Conservation (phyloP, 495 filamentous ascomycete genomes). For the Tuber aestivum region DNA sequence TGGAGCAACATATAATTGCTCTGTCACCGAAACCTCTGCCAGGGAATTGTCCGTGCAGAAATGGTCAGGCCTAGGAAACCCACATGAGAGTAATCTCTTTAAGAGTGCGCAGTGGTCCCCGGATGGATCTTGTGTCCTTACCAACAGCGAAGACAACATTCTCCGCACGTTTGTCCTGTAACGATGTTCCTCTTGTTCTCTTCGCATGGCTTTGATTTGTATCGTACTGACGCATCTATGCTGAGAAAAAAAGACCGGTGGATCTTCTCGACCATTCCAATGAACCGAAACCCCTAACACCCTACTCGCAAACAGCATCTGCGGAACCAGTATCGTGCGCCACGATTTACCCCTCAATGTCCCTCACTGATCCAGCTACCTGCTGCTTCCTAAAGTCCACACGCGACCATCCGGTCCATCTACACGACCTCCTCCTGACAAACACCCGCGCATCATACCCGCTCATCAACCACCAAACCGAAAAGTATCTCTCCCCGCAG, state of each 20-base stretch:
- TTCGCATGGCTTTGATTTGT: neutral
- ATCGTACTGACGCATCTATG: constrained; percentile 3
- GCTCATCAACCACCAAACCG: constrained; percentile 66
- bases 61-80: constrained; percentile 5
- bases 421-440: constrained; percentile 50
- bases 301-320: constrained; percentile 57
- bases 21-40: constrained; percentile 30
- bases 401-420: constrained; percentile 37
- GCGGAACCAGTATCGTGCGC: constrained; percentile 67
- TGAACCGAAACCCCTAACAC: constrained; percentile 50
- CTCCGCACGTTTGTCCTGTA: constrained; percentile 67
- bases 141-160: constrained; percentile 62
- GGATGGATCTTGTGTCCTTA: constrained; percentile 76
- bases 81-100: constrained; percentile 49
- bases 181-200: constrained; percentile 21
- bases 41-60: constrained; percentile 12
- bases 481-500: constrained; percentile 68
- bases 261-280: constrained; percentile 58
- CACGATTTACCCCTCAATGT: constrained; percentile 72
- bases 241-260: constrained; percentile 48
- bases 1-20: constrained; percentile 41
- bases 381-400: constrained; percentile 34
- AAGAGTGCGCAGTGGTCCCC: constrained; percentile 64
- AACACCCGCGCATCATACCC: constrained; percentile 57
- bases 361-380: constrained; percentile 50